A percentile compares a stretch with the other conserved stretches of the same genome.
phyloP scores from a whole-genome alignment of 139 green algal species.

The Pleodorina starrii region DNA sequence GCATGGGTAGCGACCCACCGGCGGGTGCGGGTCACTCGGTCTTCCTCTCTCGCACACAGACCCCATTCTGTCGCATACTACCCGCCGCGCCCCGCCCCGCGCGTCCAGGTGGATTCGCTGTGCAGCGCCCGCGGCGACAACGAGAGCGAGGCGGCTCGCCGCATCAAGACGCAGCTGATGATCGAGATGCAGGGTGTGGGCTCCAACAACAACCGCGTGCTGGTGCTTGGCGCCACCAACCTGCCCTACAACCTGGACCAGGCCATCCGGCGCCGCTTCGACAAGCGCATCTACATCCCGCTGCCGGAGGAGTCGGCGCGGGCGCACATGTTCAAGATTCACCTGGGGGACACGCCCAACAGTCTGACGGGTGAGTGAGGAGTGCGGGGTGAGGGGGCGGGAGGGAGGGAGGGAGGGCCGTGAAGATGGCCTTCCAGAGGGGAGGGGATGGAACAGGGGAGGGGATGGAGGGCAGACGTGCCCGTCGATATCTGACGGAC shows the following conservation, averaged over 20 bases:
- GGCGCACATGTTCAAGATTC: conserved; percentile 96
- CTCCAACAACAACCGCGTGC: conserved; percentile 76
- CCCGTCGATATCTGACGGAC: no score
- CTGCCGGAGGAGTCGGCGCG: conserved; percentile 93
- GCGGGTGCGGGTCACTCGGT: no score
- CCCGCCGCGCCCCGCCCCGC: no score
- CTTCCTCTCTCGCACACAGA: no score
- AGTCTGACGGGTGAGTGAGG: conserved; percentile 69
- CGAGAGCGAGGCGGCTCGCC: conserved; percentile 95
- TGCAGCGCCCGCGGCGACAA: conserved; percentile 90
- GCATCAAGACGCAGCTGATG: conserved; percentile 99
- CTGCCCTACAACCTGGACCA: conserved; percentile 96
- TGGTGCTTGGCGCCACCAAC: conserved; percentile 98
- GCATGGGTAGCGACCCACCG: no score
- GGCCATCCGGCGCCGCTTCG: conserved; percentile 82
- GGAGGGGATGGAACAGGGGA: no score
- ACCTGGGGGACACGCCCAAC: conserved; percentile 96
- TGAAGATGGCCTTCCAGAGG: no score
- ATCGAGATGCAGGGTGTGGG: conserved; percentile 94
- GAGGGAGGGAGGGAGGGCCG: background rate
- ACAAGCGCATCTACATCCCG: conserved; percentile 99
- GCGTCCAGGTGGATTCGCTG: conserved; percentile 92
- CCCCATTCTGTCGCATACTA: no score
- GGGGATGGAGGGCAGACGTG: no score
- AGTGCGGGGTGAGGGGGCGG: background rate